Evolutionary conservation across 768 basidiomycete genomes (phyloP), one percentile per base, ranked within the genome.

Genomic region (Mrakia frigida): DNA sequence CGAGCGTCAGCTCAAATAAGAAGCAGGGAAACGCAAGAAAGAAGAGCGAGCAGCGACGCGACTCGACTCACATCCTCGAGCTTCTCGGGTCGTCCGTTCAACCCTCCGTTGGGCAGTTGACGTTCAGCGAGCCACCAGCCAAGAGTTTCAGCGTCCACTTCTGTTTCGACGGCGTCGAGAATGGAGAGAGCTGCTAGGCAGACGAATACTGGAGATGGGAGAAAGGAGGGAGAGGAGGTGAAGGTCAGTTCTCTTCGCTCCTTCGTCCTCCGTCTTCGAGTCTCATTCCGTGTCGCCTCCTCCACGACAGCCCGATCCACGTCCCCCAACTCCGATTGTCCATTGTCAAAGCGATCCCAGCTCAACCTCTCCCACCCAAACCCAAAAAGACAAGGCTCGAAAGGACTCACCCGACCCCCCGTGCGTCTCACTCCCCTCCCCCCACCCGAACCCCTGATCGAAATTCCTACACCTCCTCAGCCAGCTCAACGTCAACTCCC

Each of bases 11-110:
- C n/a, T n/a, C n/a, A n/a, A n/a, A 14, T 18, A 23, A 23, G 68
- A 73, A 23, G 23, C 7, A 23, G 56, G 10, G 23, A 59, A 59
- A 59, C 11, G 46, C 33, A 41, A 33, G 59, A 73, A 50, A 25
- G 35, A 28, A 3, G 50, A 9, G 28, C 67, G 60, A n/a, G 31
- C 16, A 46, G 39, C 10, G 31, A 37, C 53, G 59, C 39, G 18
- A 52, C 60, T 73, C 11, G 10, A 86, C 90, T 80, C 80, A 96
- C 97, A 82, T 98, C 96, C 84, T 94, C 93, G 46, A 98, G 85
- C 84, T 99, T 99, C 82, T 99, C 93, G 14, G 97, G 97, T n/a
- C 97, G 87, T 0, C 96, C 97, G 79, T 98, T 98, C 77, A 99
- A 85, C 0, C 97, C 97, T 11, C 97, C 97, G 80, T 88, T 93